Percentiles rank a stretch among this genome's conserved stretches.
phyloP scores from a whole-genome alignment of 305 asterid genomes.

The Caryopteris hybrid region DNA sequence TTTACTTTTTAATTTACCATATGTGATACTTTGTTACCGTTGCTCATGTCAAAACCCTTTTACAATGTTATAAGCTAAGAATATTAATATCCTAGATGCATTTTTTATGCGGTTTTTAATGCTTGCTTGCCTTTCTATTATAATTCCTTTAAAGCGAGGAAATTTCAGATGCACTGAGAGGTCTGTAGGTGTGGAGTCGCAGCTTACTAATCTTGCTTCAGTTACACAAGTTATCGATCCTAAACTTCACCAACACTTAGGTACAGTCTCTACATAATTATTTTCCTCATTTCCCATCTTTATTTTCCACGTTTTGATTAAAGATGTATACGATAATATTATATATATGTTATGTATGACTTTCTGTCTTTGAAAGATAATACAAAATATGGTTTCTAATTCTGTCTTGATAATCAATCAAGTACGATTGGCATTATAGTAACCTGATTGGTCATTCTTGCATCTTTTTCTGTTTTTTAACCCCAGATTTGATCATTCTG shows the following conservation, averaged over 20 bases:
- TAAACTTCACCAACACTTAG: conserved; percentile 87
- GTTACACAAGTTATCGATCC: conserved; percentile 82
- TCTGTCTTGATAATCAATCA: too few species aligned
- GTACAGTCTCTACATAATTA: conserved; percentile 31
- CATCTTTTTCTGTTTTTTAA: neutral
- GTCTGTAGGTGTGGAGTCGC: conserved; percentile 84
- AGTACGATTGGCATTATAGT: too few species aligned
- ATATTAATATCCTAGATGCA: too few species aligned
- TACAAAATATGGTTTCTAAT: neutral
- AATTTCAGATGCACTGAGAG: conserved; percentile 89
- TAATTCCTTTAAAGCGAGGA: conserved; percentile 63
- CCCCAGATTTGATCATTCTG: neutral
- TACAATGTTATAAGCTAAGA: too few species aligned
- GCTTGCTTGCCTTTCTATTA: conserved; percentile 14
- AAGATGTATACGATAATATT: neutral
- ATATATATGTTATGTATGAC: neutral
- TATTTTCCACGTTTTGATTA: neutral
- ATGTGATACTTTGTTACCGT: neutral
- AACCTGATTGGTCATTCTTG: neutral
- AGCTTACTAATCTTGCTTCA: conserved; percentile 74
- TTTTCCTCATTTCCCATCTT: neutral
- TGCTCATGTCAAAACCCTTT: neutral
- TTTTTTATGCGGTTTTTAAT: too few species aligned
- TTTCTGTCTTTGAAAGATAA: neutral
- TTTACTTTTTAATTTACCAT: neutral